These are phyloP conservation scores for Pistacia integerrima DNA, from an alignment of 345 rosid species.

Conservation along the genomic window DNA sequence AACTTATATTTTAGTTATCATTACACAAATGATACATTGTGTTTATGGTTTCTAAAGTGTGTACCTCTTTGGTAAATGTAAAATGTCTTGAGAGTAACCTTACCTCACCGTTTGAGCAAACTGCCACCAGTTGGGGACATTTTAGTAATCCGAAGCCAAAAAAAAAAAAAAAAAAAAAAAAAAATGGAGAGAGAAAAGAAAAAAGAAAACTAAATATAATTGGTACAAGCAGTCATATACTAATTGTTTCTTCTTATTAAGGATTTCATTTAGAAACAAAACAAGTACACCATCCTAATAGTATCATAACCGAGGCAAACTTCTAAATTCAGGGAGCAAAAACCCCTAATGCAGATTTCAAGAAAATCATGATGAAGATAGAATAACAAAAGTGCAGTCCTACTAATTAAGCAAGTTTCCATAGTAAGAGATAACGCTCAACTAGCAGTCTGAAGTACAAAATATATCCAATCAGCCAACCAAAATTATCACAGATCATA, in stretches of 20 bases:
- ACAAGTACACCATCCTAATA: not conserved
- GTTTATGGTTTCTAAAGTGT: not conserved
- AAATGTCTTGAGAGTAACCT: not conserved
- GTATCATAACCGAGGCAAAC: not conserved
- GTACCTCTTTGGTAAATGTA: not conserved
- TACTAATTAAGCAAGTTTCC: conserved; percentile 8
- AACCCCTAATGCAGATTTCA: too few relatives aligned
- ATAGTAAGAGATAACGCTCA: not conserved
- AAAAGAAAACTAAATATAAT: not conserved
- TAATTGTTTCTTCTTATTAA: not conserved
- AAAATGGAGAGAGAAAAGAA: not conserved
- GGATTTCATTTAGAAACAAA: not conserved
- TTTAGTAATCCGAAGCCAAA: not conserved
- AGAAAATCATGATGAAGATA: too few relatives aligned
- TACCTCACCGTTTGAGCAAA: not conserved
- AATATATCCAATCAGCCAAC: not conserved
- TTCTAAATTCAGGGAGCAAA: conserved; percentile 2
- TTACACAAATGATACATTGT: not conserved
- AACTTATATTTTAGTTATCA: not conserved
- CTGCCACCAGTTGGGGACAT: not conserved
- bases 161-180: not conserved
- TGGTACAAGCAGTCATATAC: not conserved
- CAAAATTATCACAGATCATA: not conserved
- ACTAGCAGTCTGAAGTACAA: not conserved
- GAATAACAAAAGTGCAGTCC: too few relatives aligned